A percentile compares a stretch with the other conserved stretches of the same genome.
Evolutionary conservation across 495 filamentous ascomycete genomes (phyloP).

Genomic region (Bombardia bombarda): DNA sequence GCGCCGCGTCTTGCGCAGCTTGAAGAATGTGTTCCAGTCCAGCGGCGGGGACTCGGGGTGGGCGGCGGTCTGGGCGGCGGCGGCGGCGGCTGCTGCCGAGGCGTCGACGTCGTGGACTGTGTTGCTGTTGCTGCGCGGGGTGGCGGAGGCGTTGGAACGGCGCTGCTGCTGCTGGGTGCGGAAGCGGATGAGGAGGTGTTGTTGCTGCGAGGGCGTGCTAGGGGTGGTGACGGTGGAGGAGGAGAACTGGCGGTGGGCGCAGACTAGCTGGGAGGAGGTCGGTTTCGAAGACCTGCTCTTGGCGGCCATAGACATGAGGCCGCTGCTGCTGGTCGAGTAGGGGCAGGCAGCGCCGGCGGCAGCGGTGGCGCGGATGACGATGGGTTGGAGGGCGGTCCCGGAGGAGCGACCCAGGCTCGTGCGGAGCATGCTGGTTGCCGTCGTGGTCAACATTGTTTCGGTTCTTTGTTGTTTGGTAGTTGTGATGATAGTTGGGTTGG

Average conservation of each 20-base stretch:
- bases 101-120: slow-evolving; percentile 21
- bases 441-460: slow-evolving; percentile 25
- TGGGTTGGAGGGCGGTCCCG: slow-evolving; percentile 14
- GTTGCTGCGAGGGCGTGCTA: slow-evolving; percentile 6
- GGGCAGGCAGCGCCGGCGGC: slow-evolving; percentile 14
- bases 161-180: slow-evolving; percentile 2
- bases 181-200: slow-evolving; percentile 7
- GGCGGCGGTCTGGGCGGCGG: slow-evolving; percentile 13
- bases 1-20: slow-evolving; percentile 74
- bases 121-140: slow-evolving; percentile 11
- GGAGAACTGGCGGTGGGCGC: slow-evolving; percentile 10
- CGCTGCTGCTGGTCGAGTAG: slow-evolving; percentile 14
- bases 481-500: too few relatives aligned
- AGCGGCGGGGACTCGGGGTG: slow-evolving; percentile 34
- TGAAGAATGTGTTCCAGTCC: slow-evolving; percentile 92
- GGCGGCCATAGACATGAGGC: slow-evolving; percentile 10
- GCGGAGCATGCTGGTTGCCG: slow-evolving; percentile 26
- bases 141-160: slow-evolving; percentile 6
- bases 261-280: not conserved
- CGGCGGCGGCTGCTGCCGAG: slow-evolving; percentile 11
- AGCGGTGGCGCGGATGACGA: slow-evolving; percentile 18
- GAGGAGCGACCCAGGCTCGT: slow-evolving; percentile 20
- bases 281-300: slow-evolving; percentile 6
- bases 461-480: too few relatives aligned
- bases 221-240: not conserved